Conservation (phyloP, 2,329 filamentous ascomycete species). For the Aphanocladium album region DNA sequence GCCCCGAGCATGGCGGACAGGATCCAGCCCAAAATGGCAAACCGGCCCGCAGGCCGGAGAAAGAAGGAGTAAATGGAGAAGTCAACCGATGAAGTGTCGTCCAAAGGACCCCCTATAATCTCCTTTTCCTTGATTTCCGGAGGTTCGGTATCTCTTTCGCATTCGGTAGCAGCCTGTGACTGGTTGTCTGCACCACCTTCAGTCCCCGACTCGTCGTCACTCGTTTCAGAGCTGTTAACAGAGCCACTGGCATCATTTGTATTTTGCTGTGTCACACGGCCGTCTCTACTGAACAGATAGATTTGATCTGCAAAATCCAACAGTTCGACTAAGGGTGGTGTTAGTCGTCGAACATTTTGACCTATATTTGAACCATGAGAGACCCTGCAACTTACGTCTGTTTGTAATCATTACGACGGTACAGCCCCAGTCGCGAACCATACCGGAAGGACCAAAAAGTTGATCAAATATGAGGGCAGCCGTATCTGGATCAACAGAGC, state of each 20-base stretch:
- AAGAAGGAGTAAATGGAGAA: neutral
- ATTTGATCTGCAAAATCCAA: neutral
- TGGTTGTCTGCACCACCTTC: neutral
- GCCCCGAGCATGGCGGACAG: neutral
- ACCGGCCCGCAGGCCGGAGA: neutral
- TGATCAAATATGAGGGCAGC: neutral
- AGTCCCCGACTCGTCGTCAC: neutral
- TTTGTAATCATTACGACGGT: conserved; percentile 6
- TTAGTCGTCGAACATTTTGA: neutral
- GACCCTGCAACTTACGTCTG: neutral
- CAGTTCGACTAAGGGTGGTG: neutral
- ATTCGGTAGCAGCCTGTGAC: neutral
- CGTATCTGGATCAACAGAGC: neutral
- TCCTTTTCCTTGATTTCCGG: neutral
- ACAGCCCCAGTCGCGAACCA: neutral
- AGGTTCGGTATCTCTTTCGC: neutral
- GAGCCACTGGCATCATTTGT: neutral
- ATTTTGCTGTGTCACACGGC: neutral
- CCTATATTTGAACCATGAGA: neutral
- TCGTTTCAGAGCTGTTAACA: neutral
- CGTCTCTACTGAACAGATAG: neutral
- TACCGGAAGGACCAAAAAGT: neutral
- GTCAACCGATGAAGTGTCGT: neutral
- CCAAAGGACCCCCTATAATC: neutral
- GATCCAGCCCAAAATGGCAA: neutral